Evolutionary conservation across 2,329 filamentous ascomycete genomes (phyloP), one percentile per base, ranked within the genome.

Genomic region (Scedosporium dehoogii): DNA sequence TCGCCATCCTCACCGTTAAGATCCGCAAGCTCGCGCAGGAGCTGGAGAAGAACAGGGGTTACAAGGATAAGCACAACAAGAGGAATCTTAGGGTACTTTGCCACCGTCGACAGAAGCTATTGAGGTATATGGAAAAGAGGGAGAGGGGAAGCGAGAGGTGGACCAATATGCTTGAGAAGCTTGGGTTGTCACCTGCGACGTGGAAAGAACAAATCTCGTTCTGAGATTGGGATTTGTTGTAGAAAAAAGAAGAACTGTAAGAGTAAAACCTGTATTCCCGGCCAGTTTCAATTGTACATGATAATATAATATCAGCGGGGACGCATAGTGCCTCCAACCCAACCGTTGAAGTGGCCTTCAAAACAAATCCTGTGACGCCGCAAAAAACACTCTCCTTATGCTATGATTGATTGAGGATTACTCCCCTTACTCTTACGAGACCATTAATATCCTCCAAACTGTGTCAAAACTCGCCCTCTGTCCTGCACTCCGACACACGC

Each of bases 31-130:
- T 99, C 59, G 87, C 89, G 16, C 81, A 89, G 67, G 86, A 88
- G 67, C 75, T 96, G 60, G 81, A 88, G 70, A 81, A 78, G 51
- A 83, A 85, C 64, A 76, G 79, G 68, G 90, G 88, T 4, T 85
- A 89, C 73, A 91, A 88, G 73, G 94, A 99, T 73, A 96, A 96
- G 79, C 85, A 91, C 73, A 97, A 97, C 78, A 96, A 96, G 84
- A 83, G 92, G 64, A 96, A 96, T 75, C 72, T 99, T 73, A 82
- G 91, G 67, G 70, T 96, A 65, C 78, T 99, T 70, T 88, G 96
- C 61, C 94, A 99, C 75, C 87, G 86, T 73, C 82, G 94, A 72
- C 93, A 97, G 76, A 96, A 91, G 79, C 77, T 96, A 66, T 75
- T 99, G 71, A 84, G 83, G 68, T 99, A 99, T 75, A 80, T 99